Evolutionary conservation across 495 filamentous ascomycete species (phyloP).

Genomic region (Neurospora tetrasperma): DNA sequence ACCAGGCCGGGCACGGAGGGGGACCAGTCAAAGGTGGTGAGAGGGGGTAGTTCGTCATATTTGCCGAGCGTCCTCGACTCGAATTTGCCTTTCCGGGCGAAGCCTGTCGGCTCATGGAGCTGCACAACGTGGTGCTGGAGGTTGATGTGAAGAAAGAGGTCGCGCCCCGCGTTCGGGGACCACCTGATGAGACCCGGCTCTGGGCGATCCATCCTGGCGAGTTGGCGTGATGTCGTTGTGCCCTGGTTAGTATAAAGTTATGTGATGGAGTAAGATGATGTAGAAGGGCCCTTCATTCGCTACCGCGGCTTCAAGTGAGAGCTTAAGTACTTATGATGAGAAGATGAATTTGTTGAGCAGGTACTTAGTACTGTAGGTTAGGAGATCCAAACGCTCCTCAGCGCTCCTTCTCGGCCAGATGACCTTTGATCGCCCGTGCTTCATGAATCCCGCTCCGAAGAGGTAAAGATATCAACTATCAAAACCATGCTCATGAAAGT

Average conservation of each 20-base stretch:
- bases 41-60: conserved; percentile 69
- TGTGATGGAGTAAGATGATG: neutral
- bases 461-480: neutral
- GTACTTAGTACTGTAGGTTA: no score
- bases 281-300: neutral
- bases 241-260: neutral
- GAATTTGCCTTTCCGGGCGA: conserved; percentile 43
- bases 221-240: neutral
- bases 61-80: conserved; percentile 60
- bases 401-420: neutral
- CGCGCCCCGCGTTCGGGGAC: conserved; percentile 64
- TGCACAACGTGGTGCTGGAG: conserved; percentile 68
- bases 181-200: conserved; percentile 62
- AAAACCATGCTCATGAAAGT: neutral
- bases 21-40: conserved; percentile 95
- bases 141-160: conserved; percentile 75
- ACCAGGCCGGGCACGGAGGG: conserved; percentile 57
- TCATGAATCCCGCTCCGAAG: neutral
- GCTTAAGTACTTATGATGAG: no score
- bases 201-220: conserved; percentile 37
- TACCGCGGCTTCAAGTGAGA: neutral
- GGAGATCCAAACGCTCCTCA: neutral
- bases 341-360: no score
- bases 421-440: neutral
- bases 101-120: conserved; percentile 60